Conservation (phyloP, 768 basidiomycete genomes). For the Mycena sanguinolenta region DNA sequence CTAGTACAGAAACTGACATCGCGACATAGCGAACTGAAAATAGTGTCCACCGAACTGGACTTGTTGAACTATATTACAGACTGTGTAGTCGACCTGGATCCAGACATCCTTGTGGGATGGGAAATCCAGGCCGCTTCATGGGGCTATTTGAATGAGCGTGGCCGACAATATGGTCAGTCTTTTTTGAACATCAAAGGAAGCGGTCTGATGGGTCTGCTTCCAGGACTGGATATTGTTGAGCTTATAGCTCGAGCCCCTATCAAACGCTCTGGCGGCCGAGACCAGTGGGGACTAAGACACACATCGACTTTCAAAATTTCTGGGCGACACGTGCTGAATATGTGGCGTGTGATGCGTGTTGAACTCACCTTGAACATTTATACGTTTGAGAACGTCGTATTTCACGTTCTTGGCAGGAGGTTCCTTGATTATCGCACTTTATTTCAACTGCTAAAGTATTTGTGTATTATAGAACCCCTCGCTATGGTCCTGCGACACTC, state of each 20-base stretch:
- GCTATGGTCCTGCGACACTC: constrained; percentile 72
- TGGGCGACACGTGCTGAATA: constrained; percentile 92
- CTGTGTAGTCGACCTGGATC: constrained; percentile 81
- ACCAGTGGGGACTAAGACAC: constrained; percentile 81
- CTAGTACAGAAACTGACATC: constrained; percentile 53
- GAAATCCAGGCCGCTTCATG: constrained; percentile 90
- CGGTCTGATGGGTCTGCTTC: neutral
- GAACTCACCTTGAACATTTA: constrained; percentile 85
- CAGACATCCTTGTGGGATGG: constrained; percentile 94
- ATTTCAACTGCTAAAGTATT: neutral
- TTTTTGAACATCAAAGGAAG: neutral
- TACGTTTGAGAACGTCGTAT: constrained; percentile 91
- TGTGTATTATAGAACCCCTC: constrained; percentile 72
- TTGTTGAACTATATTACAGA: constrained; percentile 85
- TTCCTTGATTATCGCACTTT: constrained; percentile 45
- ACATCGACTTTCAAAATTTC: constrained; percentile 86
- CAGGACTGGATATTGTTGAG: constrained; percentile 81
- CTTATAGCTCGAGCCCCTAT: constrained; percentile 82
- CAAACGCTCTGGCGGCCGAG: constrained; percentile 53
- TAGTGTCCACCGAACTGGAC: constrained; percentile 80
- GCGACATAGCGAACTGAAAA: constrained; percentile 61
- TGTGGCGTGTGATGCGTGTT: constrained; percentile 92
- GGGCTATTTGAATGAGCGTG: constrained; percentile 89
- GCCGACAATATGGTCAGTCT: constrained; percentile 65
- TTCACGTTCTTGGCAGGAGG: constrained; percentile 85